phyloP scores from a whole-genome alignment of 2,329 filamentous ascomycete genomes.

The Eutypella sp. region DNA sequence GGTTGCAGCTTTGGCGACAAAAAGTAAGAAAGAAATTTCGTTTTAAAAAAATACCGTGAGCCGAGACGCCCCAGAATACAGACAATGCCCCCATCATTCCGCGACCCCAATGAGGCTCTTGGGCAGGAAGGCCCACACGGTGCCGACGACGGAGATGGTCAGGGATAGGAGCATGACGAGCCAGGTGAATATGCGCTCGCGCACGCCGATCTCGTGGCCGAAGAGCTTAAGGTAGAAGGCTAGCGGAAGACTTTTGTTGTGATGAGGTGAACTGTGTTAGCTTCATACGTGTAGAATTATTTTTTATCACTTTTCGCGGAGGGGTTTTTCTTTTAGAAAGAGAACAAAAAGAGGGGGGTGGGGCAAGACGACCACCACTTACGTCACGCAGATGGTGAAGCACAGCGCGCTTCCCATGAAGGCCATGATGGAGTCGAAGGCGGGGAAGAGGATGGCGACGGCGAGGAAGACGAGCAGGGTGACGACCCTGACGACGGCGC shows the following conservation, averaged over 20 bases:
- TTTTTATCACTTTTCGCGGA: too few species aligned
- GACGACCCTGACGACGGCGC: constrained; percentile 57
- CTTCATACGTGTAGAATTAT: too few species aligned
- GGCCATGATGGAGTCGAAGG: constrained; percentile 86
- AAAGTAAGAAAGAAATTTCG: too few species aligned
- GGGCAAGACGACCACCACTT: constrained; percentile 19
- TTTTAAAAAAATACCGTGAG: too few species aligned
- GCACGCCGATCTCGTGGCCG: constrained; percentile 58
- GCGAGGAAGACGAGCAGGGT: constrained; percentile 68
- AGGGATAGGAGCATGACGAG: constrained; percentile 64
- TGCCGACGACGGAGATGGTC: constrained; percentile 69
- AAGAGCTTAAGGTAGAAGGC: constrained; percentile 91
- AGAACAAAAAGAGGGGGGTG: not conserved
- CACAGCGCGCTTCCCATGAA: constrained; percentile 86
- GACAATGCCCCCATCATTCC: too few species aligned
- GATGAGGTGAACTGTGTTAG: not conserved
- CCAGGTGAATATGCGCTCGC: constrained; percentile 65
- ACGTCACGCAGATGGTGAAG: constrained; percentile 89
- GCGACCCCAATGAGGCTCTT: constrained; percentile 62
- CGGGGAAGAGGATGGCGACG: constrained; percentile 66
- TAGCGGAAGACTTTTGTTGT: constrained; percentile 63
- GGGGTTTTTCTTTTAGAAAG: too few species aligned
- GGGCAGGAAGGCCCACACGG: constrained; percentile 82
- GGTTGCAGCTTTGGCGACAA: too few species aligned
- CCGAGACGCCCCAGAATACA: too few species aligned